These are phyloP conservation scores for Metschnikowia aberdeeniae DNA, from an alignment of 805 yeast species.

Conservation along the genomic window DNA sequence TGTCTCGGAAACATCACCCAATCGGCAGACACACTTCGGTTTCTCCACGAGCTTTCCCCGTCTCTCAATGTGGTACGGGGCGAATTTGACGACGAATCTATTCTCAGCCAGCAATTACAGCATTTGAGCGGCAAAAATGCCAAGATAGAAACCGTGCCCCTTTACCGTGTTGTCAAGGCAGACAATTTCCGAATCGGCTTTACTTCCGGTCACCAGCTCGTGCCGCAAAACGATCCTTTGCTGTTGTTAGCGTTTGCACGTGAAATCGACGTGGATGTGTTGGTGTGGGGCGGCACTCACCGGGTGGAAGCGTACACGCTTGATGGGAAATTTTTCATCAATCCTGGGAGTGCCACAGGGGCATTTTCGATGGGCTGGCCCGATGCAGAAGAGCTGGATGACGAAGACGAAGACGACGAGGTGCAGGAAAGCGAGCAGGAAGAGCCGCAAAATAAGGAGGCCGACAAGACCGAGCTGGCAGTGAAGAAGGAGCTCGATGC, in stretches of 20 bases:
- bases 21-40: constrained; percentile 58
- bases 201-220: constrained; percentile 76
- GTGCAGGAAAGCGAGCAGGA: constrained; percentile 46
- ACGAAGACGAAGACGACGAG: constrained; percentile 27
- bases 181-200: constrained; percentile 80
- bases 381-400: constrained; percentile 49
- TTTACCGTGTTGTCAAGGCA: constrained; percentile 58
- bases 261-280: constrained; percentile 84
- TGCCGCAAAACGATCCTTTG: constrained; percentile 85
- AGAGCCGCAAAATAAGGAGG: constrained; percentile 15
- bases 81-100: constrained; percentile 59
- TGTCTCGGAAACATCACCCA: constrained; percentile 81
- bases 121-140: constrained; percentile 14
- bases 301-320: constrained; percentile 88
- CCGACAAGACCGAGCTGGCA: constrained; percentile 20
- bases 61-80: constrained; percentile 78
- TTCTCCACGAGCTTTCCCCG: constrained; percentile 64
- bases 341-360: constrained; percentile 97
- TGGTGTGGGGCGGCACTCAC: constrained; percentile 92
- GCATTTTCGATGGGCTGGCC: constrained; percentile 65
- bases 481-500: neutral
- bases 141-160: constrained; percentile 40
- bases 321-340: constrained; percentile 90
- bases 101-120: constrained; percentile 31
- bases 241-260: constrained; percentile 79